Evolutionary conservation across 768 basidiomycete species (phyloP).

Genomic region (Boletus reticulatus): DNA sequence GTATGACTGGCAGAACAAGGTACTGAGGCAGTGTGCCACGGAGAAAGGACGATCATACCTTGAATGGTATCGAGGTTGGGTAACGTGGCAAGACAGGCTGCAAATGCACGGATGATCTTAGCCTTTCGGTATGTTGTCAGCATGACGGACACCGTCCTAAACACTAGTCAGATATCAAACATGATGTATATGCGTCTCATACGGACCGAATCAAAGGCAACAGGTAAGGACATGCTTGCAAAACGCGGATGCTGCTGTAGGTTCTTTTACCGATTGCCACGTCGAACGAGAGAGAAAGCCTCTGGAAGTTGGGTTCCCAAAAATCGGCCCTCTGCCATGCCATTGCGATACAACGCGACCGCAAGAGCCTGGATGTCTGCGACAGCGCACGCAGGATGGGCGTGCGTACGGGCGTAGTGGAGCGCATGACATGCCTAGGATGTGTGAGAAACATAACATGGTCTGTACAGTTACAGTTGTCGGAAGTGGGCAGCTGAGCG

Average conservation of each 20-base stretch:
- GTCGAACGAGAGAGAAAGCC: neutral
- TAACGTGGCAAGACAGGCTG: neutral
- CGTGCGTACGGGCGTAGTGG: neutral
- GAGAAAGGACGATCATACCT: no score
- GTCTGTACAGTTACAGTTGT: no score
- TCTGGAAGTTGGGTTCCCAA: neutral
- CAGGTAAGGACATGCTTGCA: constrained; percentile 4
- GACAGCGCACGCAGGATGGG: no score
- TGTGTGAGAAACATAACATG: no score
- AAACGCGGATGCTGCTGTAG: neutral
- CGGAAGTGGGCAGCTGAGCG: no score
- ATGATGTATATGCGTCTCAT: neutral
- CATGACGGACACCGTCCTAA: constrained; percentile 1
- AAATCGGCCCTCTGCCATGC: constrained; percentile 11
- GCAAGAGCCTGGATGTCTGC: no score
- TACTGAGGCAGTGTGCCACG: neutral
- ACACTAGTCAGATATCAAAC: neutral
- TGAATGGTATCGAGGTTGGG: constrained; percentile 4
- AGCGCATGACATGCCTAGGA: no score
- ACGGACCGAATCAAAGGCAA: constrained; percentile 4
- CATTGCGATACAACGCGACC: neutral
- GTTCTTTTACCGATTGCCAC: neutral
- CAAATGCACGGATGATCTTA: constrained; percentile 9
- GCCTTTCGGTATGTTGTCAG: neutral
- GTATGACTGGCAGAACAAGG: constrained; percentile 1